Conservation (phyloP, 2,329 filamentous ascomycete species). For the Karstenula rhodostoma region DNA sequence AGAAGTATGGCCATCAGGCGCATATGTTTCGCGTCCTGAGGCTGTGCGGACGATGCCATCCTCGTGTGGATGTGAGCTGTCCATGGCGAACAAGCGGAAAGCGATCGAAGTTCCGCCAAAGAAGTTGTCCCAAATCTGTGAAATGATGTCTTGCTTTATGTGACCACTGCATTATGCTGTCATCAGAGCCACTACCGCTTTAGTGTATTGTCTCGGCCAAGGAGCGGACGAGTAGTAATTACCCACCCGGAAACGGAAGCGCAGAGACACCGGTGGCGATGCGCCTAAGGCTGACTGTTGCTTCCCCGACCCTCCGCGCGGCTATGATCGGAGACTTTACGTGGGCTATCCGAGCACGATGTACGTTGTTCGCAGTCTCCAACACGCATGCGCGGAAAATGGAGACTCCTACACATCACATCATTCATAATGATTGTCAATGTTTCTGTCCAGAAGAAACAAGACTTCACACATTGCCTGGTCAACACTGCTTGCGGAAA, state of each 20-base stretch:
- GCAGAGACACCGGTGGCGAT: background rate
- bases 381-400: background rate
- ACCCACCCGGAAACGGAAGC: slow-evolving; percentile 11
- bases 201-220: slow-evolving; percentile 13
- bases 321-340: background rate
- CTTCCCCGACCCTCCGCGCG: background rate
- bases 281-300: background rate
- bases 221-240: slow-evolving; percentile 13
- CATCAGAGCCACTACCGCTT: slow-evolving; percentile 4
- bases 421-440: background rate
- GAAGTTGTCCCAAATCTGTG: background rate
- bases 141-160: slow-evolving; percentile 8
- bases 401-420: background rate
- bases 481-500: background rate
- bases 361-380: background rate
- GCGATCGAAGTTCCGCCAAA: background rate
- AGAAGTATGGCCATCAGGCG: slow-evolving; percentile 34
- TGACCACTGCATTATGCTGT: slow-evolving; percentile 1
- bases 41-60: slow-evolving; percentile 33
- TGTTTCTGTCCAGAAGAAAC: background rate
- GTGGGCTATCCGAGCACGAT: background rate
- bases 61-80: slow-evolving; percentile 2
- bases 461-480: background rate
- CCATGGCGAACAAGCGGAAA: slow-evolving; percentile 11
- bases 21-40: slow-evolving; percentile 41